Conservation (phyloP, 1,284 basidiomycete genomes). For the Puccinia brachypodii region DNA sequence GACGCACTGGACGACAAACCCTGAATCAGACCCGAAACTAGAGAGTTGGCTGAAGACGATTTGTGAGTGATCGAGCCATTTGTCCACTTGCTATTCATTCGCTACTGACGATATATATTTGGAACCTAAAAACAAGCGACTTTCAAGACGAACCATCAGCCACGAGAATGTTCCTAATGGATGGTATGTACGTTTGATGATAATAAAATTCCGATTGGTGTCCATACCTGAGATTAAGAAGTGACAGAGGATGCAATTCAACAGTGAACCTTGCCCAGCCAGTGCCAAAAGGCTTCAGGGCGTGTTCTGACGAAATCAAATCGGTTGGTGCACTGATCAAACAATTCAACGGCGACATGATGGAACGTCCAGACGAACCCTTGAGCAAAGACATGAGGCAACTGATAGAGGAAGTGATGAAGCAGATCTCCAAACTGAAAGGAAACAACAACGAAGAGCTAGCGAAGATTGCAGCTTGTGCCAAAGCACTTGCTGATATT, state of each 20-base stretch:
- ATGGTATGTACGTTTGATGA: background rate
- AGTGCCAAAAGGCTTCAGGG: background rate
- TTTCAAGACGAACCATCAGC: background rate
- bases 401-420: background rate
- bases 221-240: too few relatives aligned
- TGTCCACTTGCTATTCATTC: too few relatives aligned
- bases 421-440: background rate
- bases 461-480: background rate
- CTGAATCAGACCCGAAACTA: background rate
- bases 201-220: background rate
- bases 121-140: background rate
- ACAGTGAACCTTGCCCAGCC: background rate
- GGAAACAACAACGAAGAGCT: background rate
- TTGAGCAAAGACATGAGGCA: background rate
- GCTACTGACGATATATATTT: background rate
- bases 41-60: background rate
- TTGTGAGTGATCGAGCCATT: background rate
- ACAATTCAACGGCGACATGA: background rate
- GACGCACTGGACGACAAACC: too few relatives aligned
- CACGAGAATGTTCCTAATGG: background rate
- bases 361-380: background rate
- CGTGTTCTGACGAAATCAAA: background rate
- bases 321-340: background rate
- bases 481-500: background rate
- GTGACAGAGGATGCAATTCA: background rate